These are phyloP conservation scores for Penicillium egyptiacum DNA, from an alignment of 495 filamentous ascomycete genomes.

Conservation along the genomic window DNA sequence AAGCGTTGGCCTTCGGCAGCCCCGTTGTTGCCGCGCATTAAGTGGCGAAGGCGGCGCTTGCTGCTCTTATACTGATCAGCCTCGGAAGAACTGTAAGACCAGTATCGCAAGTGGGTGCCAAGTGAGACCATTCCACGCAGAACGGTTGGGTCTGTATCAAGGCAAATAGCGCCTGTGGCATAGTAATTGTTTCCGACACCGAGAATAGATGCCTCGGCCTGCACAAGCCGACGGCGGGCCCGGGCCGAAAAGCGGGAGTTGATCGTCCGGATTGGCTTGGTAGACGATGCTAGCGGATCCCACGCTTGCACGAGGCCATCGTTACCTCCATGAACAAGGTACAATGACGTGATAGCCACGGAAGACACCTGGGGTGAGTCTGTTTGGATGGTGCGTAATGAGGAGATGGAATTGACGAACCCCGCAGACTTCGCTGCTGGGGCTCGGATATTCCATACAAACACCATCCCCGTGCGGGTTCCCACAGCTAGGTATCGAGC, in stretches of 20 bases:
- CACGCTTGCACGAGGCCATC: constrained; percentile 95
- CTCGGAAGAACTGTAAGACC: constrained; percentile 80
- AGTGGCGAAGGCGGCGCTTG: constrained; percentile 62
- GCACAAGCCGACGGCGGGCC: constrained; percentile 69
- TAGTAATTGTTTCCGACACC: constrained; percentile 75
- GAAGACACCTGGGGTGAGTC: constrained; percentile 87
- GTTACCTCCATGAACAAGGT: constrained; percentile 88
- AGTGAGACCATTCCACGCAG: constrained; percentile 91
- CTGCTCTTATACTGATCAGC: constrained; percentile 64
- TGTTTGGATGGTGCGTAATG: constrained; percentile 81
- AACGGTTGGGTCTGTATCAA: constrained; percentile 86
- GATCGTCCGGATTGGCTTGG: constrained; percentile 78
- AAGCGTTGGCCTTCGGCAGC: constrained; percentile 54
- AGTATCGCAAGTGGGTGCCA: constrained; percentile 84
- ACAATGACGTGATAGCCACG: constrained; percentile 81
- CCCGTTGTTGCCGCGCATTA: constrained; percentile 59
- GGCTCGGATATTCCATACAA: constrained; percentile 82
- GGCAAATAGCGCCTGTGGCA: constrained; percentile 75
- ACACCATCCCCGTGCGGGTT: constrained; percentile 71
- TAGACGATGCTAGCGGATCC: constrained; percentile 86
- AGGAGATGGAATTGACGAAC: constrained; percentile 55
- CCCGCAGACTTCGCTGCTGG: constrained; percentile 52
- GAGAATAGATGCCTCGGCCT: constrained; percentile 65
- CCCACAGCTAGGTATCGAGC: constrained; percentile 80
- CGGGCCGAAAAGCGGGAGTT: constrained; percentile 85